Base-by-base conservation (phyloP, 768 basidiomycete species). In the Mycena maculata region DNA sequence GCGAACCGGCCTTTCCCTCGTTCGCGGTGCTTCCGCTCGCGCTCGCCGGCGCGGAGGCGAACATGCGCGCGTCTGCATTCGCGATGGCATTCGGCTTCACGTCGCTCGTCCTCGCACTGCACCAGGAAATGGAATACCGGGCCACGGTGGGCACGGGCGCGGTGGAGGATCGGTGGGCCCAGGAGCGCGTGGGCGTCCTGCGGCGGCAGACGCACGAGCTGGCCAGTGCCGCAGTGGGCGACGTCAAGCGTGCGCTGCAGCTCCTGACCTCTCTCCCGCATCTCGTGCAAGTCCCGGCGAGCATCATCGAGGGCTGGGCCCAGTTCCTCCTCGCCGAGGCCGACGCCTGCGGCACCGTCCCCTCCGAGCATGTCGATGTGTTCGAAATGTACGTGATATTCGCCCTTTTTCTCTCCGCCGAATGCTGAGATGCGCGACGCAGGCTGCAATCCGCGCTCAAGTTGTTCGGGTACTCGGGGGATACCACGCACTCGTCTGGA, bases 311-410 rank as follows among this genome's bases (percentile, higher is more conserved):
- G 0, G 62, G 33, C 10, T 69, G 67, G 67, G 52, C 23, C 7
- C 18, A 64, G 1, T 69, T 69, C 53, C 39, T 42, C 42, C n/a
- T 60, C 44, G 58, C 58, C 13, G 67, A 64, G 44, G 62, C 61
- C 10, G 60, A 47, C 3, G 11, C 36, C 30, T 25, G 33, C 11
- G 63, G 45, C 50, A 11, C n/a, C 5, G 11, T 60, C 0, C 18
- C 25, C 5, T 33, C 56, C 13, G 56, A 36, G 1, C 54, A 49
- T 4, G 44, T 33, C 9, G 10, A 13, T 22, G 39, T 60, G 27
- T 64, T 58, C 10, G 62, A 69, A 31, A 18, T 4, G 67, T 64
- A 16, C 27, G 62, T 25, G 16, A n/a, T 16, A 11, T 15, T 20
- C 23, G 25, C 25, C 18, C n/a, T n/a, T 48, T 33, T 7, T 9